Evolutionary conservation across 2,329 filamentous ascomycete genomes (phyloP).

Genomic region (Myriosclerotinia curreyana): DNA sequence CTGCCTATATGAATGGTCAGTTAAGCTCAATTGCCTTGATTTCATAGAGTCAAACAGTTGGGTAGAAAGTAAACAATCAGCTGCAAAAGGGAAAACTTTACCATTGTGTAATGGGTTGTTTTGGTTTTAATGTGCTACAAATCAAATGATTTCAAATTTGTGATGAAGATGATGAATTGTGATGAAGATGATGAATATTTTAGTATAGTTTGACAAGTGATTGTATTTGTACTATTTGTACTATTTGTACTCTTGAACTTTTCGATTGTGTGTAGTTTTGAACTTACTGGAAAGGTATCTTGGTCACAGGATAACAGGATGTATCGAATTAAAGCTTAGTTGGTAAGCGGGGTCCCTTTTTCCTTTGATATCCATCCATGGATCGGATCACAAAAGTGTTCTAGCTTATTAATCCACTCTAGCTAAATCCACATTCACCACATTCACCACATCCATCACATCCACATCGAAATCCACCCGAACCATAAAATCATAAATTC

Average conservation of each 20-base stretch:
- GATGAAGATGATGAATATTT: not conserved
- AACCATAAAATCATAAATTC: not conserved
- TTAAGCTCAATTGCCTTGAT: not conserved
- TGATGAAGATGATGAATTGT: not conserved
- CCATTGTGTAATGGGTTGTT: conserved; percentile 11
- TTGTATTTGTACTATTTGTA: not conserved
- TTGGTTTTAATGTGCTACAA: not conserved
- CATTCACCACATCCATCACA: too few species aligned
- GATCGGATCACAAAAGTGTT: conserved; percentile 6
- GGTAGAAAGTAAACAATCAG: not conserved
- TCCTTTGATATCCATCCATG: not conserved
- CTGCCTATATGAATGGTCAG: conserved; percentile 48
- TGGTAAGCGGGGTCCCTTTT: conserved; percentile 10
- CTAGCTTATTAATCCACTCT: conserved; percentile 1
- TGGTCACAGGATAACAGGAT: conserved; percentile 20
- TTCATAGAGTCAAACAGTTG: not conserved
- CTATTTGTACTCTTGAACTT: not conserved
- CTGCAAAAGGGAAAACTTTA: conserved; percentile 9
- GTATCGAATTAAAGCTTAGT: conserved; percentile 9
- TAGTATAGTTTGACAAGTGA: not conserved
- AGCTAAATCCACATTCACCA: too few species aligned
- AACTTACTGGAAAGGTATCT: too few species aligned
- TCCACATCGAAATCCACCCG: conserved; percentile 15
- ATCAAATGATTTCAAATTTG: not conserved
- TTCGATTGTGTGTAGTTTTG: too few species aligned